Evolutionary conservation across 352 stramenopile genomes (phyloP).

Genomic region (Pythium apleroticum): DNA sequence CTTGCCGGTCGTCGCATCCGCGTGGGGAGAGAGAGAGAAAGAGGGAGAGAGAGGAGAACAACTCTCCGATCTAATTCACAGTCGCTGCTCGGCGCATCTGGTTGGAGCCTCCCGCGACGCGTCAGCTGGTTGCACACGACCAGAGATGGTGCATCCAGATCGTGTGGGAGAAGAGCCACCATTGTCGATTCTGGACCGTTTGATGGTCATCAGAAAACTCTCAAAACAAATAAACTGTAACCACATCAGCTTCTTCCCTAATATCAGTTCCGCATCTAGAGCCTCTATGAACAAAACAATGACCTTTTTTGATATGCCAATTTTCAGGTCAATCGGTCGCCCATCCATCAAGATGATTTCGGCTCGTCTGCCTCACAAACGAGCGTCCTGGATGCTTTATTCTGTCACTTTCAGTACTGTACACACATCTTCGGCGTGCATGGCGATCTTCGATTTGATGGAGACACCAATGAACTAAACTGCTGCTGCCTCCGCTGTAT

Average conservation of each 20-base stretch:
- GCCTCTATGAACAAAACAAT: background rate
- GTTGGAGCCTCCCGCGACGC: slow-evolving; percentile 2
- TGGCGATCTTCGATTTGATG: background rate
- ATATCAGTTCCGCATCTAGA: too few species aligned
- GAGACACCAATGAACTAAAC: too few species aligned
- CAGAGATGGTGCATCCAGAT: background rate
- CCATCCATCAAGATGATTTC: background rate
- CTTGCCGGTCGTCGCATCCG: background rate
- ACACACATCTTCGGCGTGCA: background rate
- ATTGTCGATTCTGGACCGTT: background rate
- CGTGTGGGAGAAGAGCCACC: background rate
- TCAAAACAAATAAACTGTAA: background rate
- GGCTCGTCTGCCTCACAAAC: slow-evolving; percentile 1
- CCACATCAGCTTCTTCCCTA: background rate
- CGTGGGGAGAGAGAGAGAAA: background rate
- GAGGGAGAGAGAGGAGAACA: background rate
- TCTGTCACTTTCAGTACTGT: background rate
- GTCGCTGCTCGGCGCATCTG: background rate
- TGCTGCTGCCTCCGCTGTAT: background rate
- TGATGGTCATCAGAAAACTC: background rate
- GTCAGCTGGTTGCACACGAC: background rate
- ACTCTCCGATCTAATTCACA: background rate
- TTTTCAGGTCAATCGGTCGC: too few species aligned
- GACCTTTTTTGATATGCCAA: too few species aligned
- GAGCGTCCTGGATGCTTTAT: background rate